These are phyloP conservation scores for Hydrangea macrophylla DNA, from an alignment of 148 eudicot species.

Conservation along the genomic window DNA sequence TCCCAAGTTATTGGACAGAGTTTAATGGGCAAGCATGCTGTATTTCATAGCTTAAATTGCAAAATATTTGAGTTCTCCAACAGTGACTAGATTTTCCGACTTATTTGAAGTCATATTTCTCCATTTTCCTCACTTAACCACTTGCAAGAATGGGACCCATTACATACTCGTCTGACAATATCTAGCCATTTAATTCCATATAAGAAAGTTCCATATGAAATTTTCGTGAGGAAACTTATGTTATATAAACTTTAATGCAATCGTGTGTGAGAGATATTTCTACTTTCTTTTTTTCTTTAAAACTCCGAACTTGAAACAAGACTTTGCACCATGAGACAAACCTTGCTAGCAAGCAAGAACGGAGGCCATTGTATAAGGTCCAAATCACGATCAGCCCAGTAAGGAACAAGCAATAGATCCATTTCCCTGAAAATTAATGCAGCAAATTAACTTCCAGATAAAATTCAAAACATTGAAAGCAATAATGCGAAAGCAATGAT, in stretches of 20 bases:
- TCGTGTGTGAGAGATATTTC: neutral
- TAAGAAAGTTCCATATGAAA: neutral
- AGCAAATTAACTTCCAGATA: neutral
- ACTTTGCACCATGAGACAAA: constrained; percentile 11
- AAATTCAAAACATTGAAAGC: neutral
- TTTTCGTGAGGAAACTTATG: neutral
- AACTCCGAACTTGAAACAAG: neutral
- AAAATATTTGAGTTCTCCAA: too few species aligned
- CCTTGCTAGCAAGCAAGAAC: constrained; percentile 84
- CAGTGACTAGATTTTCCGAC: too few species aligned
- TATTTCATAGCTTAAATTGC: too few species aligned
- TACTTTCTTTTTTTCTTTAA: neutral
- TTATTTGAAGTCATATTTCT: too few species aligned
- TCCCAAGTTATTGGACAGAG: neutral
- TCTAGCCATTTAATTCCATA: neutral
- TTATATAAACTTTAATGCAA: neutral
- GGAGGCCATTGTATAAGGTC: constrained; percentile 98
- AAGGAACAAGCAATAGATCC: constrained; percentile 96
- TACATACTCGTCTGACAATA: neutral
- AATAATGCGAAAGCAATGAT: neutral
- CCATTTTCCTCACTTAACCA: too few species aligned
- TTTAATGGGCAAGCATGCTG: neutral
- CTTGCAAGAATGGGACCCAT: too few species aligned
- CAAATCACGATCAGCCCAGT: constrained; percentile 87
- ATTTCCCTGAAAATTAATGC: constrained; percentile 62